Evolutionary conservation across 768 basidiomycete species (phyloP), one percentile per base, ranked within the genome.

Genomic region (Mycena pura): DNA sequence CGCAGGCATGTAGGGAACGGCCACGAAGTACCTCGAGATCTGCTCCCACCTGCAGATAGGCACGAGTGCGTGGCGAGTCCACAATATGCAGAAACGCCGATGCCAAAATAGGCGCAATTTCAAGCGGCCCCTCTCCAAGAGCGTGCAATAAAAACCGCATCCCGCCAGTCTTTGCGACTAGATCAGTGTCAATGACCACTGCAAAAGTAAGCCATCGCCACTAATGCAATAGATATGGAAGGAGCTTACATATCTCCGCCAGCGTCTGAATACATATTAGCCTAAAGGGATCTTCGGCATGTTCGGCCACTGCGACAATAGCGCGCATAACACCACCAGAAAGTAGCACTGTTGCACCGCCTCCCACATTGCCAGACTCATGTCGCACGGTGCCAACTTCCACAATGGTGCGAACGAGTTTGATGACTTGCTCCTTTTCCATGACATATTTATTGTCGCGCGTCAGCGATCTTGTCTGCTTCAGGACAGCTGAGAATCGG

Each of bases 341-440:
- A 48, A 95, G 72, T 13, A 87, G 88, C 5, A 90, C 82, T 3
- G 72, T 72, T 11, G 82, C 81, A 10, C 79, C 70, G 10, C 78
- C 80, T 36, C 75, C 75, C 21, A 76, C 75, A 25, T 78, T 72
- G 40, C 77, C 76, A 25, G 83, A 77, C 39, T 85, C 81, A 22
- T 73, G 77, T 40, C 80, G 78, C 48, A 85, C 82, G 13, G 88
- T 87, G 13, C 91, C 90, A 34, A 95, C 82, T 66, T 92, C 86
- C 7, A 96, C 85, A 24, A 95, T 86, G 3, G 87, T 77, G 19
- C 97, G 89, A 54, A 99, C 87, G 21, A 99, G 85, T 60, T 94
- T 93, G 66, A 99, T 86, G 21, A 85, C 93, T 73, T 99, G 96
- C 70, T 97, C 95, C 70, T 93, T 93, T 76, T 95, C 97, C 6